Evolutionary conservation across 305 asterid species (phyloP).

Genomic region (Nicotiana rustica): DNA sequence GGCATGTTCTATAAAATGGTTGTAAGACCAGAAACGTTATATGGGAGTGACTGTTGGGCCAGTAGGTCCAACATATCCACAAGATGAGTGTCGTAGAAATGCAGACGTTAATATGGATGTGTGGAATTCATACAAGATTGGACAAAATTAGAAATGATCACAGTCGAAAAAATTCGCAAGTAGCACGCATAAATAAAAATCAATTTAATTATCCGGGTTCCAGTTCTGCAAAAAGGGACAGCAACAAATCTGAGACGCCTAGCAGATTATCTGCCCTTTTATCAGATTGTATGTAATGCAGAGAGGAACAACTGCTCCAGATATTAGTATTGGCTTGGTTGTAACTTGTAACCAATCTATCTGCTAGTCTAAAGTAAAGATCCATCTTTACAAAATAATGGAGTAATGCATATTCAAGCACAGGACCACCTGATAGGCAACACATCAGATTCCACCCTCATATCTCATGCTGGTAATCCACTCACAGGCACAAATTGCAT

Average conservation of each 20-base stretch:
- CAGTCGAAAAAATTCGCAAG: no score
- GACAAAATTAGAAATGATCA: no score
- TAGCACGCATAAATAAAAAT: not conserved
- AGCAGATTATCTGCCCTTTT: conserved; percentile 6
- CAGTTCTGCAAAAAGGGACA: conserved; percentile 16
- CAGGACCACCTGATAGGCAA: not conserved
- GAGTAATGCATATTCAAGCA: not conserved
- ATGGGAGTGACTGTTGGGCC: not conserved
- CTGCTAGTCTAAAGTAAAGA: conserved; percentile 6
- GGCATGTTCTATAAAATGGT: not conserved
- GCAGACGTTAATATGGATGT: no score
- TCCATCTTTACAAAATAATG: not conserved
- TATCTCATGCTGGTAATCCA: conserved; percentile 10
- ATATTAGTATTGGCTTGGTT: no score
- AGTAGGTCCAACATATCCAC: no score
- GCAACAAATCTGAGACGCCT: not conserved
- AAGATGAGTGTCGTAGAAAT: no score
- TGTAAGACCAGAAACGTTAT: not conserved
- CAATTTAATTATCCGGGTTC: not conserved
- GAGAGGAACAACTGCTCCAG: not conserved
- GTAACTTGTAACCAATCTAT: not conserved
- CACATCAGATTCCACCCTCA: not conserved
- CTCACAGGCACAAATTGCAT: conserved; percentile 23
- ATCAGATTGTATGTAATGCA: conserved; percentile 25
- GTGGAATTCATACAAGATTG: no score